phyloP scores from a whole-genome alignment of 495 filamentous ascomycete genomes.

The Neurospora sp. region DNA sequence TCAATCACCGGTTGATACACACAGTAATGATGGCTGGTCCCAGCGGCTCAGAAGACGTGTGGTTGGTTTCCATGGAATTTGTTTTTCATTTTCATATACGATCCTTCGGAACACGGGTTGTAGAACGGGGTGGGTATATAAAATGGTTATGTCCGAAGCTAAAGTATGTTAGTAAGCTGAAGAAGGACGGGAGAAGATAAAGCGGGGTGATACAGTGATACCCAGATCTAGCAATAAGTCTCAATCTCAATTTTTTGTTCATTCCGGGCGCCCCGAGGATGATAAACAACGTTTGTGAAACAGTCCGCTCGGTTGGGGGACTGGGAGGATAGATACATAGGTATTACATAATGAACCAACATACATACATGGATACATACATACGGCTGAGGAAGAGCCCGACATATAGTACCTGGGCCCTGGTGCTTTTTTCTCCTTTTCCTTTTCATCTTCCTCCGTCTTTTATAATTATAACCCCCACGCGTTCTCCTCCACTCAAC shows the following conservation, averaged over 20 bases:
- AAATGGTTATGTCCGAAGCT: too few species aligned
- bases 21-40: neutral
- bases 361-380: neutral
- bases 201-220: neutral
- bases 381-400: neutral
- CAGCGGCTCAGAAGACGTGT: neutral
- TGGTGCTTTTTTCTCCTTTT: neutral
- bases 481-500: neutral
- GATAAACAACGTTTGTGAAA: neutral
- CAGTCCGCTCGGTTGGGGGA: neutral
- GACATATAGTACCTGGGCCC: neutral
- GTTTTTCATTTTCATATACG: neutral
- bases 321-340: neutral
- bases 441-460: neutral
- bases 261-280: neutral
- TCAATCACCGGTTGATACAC: neutral
- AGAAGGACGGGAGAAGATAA: neutral
- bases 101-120: neutral
- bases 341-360: neutral
- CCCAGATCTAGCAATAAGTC: neutral
- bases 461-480: neutral
- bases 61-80: neutral
- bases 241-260: neutral
- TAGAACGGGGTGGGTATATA: neutral
- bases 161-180: neutral